These are phyloP conservation scores for Pseudogymnoascus sp. DNA, from an alignment of 2,329 filamentous ascomycete genomes.

Conservation along the genomic window DNA sequence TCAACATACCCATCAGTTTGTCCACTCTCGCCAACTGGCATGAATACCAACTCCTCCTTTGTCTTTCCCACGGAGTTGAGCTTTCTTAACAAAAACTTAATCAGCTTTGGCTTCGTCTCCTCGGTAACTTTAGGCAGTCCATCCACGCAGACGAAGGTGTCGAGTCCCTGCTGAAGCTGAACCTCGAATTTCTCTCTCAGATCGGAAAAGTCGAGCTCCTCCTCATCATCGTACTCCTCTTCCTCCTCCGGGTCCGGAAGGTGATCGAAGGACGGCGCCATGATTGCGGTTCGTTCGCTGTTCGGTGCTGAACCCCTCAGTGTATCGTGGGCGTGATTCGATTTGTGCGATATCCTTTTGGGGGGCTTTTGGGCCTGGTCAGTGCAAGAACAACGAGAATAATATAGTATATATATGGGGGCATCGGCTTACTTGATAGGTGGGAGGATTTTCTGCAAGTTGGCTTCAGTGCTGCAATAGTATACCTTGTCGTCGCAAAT, in stretches of 20 bases:
- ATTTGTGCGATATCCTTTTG: conserved; percentile 6
- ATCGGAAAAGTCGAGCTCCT: conserved; percentile 92
- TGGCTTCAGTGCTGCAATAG: conserved; percentile 8
- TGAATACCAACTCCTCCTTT: conserved; percentile 79
- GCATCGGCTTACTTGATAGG: conserved; percentile 1
- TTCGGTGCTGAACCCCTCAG: not conserved
- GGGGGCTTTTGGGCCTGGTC: not conserved
- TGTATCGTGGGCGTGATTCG: conserved; percentile 1
- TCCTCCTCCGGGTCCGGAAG: conserved; percentile 84
- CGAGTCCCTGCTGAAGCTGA: conserved; percentile 88
- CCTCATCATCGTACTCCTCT: conserved; percentile 78
- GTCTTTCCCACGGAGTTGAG: conserved; percentile 77
- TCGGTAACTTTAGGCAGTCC: conserved; percentile 83
- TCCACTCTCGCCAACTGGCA: conserved; percentile 84
- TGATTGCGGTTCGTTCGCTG: conserved; percentile 40
- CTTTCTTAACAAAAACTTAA: conserved; percentile 95
- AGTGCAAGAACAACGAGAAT: conserved; percentile 1
- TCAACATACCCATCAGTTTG: conserved; percentile 71
- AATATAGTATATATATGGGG: conserved; percentile 3
- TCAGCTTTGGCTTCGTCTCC: conserved; percentile 85
- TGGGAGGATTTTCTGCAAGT: not conserved
- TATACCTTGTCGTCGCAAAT: conserved; percentile 9
- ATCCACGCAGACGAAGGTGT: conserved; percentile 93
- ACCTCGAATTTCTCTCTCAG: conserved; percentile 92
- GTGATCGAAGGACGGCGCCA: conserved; percentile 91